A percentile compares a stretch with the other conserved stretches of the same genome.
phyloP scores from a whole-genome alignment of 2,329 filamentous ascomycete genomes.

The Cercospora beticola region DNA sequence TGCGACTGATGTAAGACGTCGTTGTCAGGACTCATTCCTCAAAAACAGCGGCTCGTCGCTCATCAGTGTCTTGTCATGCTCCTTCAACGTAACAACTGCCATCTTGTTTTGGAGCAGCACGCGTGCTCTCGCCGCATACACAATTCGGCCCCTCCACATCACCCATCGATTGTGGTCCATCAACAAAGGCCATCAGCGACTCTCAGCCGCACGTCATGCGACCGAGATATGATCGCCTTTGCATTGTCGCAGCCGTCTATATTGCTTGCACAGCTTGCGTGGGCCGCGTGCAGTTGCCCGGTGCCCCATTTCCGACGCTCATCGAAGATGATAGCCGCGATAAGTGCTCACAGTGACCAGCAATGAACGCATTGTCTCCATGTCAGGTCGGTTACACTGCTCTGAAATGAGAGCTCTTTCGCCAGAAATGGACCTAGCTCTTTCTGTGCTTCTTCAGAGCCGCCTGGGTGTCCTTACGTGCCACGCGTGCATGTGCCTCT shows the following conservation, averaged over 20 bases:
- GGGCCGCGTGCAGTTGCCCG: not conserved
- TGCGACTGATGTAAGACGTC: not conserved
- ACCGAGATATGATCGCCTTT: not conserved
- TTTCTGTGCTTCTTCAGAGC: not conserved
- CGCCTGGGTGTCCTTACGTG: not conserved
- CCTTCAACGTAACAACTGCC: not conserved
- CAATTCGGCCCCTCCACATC: not conserved
- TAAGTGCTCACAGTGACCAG: not conserved
- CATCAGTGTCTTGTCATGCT: not conserved
- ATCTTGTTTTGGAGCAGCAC: too few relatives aligned
- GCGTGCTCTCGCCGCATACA: not conserved
- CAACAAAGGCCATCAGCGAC: not conserved
- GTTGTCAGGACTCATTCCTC: not conserved
- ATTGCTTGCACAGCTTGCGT: not conserved
- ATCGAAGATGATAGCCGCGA: not conserved
- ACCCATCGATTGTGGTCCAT: not conserved
- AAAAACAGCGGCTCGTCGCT: not conserved
- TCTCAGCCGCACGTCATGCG: not conserved
- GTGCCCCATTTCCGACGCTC: not conserved
- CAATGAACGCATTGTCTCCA: not conserved
- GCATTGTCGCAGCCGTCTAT: not conserved
- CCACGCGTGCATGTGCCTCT: not conserved
- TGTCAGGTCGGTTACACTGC: not conserved
- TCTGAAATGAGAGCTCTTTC: too few relatives aligned
- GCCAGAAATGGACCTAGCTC: not conserved